Conservation (phyloP, 2,329 filamentous ascomycete species). For the Erysiphe neolycopersici region DNA sequence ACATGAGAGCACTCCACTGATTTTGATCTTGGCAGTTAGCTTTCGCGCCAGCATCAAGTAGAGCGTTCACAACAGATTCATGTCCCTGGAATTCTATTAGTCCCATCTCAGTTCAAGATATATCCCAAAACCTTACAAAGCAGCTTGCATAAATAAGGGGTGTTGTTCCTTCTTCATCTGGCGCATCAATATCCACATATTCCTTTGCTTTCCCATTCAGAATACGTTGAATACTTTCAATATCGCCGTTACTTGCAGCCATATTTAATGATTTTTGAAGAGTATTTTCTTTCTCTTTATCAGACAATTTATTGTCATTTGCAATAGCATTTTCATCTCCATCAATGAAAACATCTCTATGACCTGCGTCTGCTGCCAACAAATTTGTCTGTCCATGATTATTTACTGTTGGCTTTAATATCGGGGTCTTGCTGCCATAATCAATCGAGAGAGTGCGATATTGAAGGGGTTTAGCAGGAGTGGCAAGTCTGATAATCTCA, state of each 20-base stretch:
- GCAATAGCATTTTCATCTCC: constrained; percentile 61
- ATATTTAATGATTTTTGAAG: constrained; percentile 78
- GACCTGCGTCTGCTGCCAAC: constrained; percentile 78
- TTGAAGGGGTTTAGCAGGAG: constrained; percentile 56
- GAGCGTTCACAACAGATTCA: constrained; percentile 57
- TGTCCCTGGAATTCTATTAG: constrained; percentile 36
- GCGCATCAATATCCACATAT: constrained; percentile 61
- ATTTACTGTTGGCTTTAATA: constrained; percentile 38
- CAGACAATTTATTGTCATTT: constrained; percentile 43
- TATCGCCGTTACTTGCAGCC: constrained; percentile 89
- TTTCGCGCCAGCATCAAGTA: constrained; percentile 63
- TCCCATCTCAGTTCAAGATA: background rate
- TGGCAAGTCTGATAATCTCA: constrained; percentile 72
- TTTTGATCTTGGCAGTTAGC: constrained; percentile 90
- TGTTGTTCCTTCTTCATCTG: constrained; percentile 88
- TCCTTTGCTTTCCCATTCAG: constrained; percentile 45
- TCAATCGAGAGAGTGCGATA: constrained; percentile 65
- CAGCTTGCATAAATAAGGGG: constrained; percentile 94
- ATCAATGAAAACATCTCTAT: constrained; percentile 44
- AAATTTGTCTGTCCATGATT: constrained; percentile 83
- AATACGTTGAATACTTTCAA: constrained; percentile 51
- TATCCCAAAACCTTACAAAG: constrained; percentile 33
- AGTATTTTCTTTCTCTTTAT: constrained; percentile 51
- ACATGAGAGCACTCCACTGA: constrained; percentile 95
- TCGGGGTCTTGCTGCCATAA: constrained; percentile 35